Conservation (phyloP, 1,284 basidiomycete genomes). For the Ganoderma sinense region DNA sequence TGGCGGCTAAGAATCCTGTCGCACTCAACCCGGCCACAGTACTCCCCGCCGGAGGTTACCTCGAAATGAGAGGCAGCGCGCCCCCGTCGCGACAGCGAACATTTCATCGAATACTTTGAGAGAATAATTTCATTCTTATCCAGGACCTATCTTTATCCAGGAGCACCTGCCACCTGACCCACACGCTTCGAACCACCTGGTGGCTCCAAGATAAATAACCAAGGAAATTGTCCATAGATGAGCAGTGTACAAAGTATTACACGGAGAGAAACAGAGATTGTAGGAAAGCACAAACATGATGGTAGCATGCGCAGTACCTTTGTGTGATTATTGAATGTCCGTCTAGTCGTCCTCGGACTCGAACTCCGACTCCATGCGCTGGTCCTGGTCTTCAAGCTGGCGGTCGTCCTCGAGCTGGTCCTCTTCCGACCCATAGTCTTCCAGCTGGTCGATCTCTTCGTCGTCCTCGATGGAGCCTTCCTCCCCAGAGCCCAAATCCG, state of each 20-base stretch:
- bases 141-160: too few species aligned
- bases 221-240: neutral
- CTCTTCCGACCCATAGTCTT: constrained; percentile 16
- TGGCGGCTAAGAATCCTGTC: too few species aligned
- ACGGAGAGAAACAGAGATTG: neutral
- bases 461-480: constrained; percentile 14
- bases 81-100: too few species aligned
- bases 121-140: too few species aligned
- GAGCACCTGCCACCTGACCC: too few species aligned
- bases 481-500: neutral
- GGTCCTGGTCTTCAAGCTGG: neutral
- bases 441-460: constrained; percentile 11
- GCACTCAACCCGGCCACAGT: too few species aligned
- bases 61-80: too few species aligned
- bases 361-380: constrained; percentile 15
- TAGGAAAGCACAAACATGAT: neutral
- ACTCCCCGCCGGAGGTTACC: too few species aligned
- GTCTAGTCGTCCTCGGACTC: constrained; percentile 21
- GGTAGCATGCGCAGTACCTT: neutral
- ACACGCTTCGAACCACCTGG: neutral
- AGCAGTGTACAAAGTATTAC: neutral
- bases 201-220: neutral
- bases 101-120: too few species aligned
- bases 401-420: constrained; percentile 16
- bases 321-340: neutral